Evolutionary conservation across 176 grass and related monocot species (phyloP).

Genomic region (Cymbopogon citratus): DNA sequence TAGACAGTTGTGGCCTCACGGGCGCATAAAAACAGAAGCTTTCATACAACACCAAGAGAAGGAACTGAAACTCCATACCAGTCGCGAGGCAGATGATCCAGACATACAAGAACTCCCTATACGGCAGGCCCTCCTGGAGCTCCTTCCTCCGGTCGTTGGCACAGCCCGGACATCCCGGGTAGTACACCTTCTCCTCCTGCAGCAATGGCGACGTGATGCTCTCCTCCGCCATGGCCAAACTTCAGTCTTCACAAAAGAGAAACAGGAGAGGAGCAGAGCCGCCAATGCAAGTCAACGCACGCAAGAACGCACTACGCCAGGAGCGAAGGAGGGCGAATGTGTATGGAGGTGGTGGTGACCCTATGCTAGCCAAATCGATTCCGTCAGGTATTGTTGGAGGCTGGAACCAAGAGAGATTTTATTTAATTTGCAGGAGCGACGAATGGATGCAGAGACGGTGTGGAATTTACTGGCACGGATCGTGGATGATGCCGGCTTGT

Average conservation of each 20-base stretch:
- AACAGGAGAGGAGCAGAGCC: neutral
- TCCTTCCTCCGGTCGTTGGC: slow-evolving; percentile 23
- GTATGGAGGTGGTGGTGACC: neutral
- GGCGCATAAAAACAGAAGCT: neutral
- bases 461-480: neutral
- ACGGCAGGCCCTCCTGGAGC: slow-evolving; percentile 18
- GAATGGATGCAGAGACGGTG: neutral
- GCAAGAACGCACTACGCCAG: neutral
- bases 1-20: neutral
- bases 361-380: neutral
- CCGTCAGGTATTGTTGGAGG: too few relatives aligned
- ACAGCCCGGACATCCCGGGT: slow-evolving; percentile 38
- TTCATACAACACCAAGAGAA: neutral
- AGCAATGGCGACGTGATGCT: neutral
- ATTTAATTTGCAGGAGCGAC: neutral
- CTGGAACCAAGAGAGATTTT: too few relatives aligned
- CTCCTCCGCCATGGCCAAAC: neutral
- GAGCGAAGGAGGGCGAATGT: neutral
- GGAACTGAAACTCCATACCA: neutral
- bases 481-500: neutral
- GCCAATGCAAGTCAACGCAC: neutral
- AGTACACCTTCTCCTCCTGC: neutral
- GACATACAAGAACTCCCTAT: slow-evolving; percentile 51
- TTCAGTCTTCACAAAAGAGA: neutral
- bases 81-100: slow-evolving; percentile 24